phyloP scores from a whole-genome alignment of 2,329 filamentous ascomycete species.

The Claviceps maximensis region DNA sequence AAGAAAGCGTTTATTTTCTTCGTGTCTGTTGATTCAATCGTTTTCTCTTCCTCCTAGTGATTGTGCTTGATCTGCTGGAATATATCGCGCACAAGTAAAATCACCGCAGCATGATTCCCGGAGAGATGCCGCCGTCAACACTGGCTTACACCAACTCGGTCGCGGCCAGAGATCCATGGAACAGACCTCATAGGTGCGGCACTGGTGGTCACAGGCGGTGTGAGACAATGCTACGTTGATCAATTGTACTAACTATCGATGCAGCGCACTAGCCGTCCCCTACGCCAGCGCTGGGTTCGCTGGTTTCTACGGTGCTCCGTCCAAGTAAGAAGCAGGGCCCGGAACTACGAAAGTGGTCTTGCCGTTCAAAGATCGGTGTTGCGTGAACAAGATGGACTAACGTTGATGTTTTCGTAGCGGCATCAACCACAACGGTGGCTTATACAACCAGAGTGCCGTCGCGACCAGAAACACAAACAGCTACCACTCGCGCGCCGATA shows the following conservation, averaged over 20 bases:
- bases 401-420: slow-evolving; percentile 22
- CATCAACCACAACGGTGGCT: slow-evolving; percentile 27
- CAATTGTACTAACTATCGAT: slow-evolving; percentile 5
- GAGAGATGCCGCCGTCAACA: slow-evolving; percentile 33
- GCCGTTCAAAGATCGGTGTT: background rate
- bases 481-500: slow-evolving; percentile 26
- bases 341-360: background rate
- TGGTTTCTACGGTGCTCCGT: slow-evolving; percentile 21
- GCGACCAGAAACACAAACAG: slow-evolving; percentile 14
- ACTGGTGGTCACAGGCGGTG: background rate
- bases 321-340: slow-evolving; percentile 22
- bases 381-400: slow-evolving; percentile 15
- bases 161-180: slow-evolving; percentile 36
- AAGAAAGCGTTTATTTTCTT: background rate
- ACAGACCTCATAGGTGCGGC: slow-evolving; percentile 38
- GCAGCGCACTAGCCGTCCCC: slow-evolving; percentile 20
- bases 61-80: background rate
- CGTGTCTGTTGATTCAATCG: background rate
- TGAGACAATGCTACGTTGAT: slow-evolving; percentile 8
- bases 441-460: slow-evolving; percentile 16
- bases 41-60: background rate
- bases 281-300: slow-evolving; percentile 20
- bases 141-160: slow-evolving; percentile 33
- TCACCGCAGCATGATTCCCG: slow-evolving; percentile 20
- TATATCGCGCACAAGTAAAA: background rate